Conservation (phyloP, 495 filamentous ascomycete species). For the Podospora pseudopauciseta region DNA sequence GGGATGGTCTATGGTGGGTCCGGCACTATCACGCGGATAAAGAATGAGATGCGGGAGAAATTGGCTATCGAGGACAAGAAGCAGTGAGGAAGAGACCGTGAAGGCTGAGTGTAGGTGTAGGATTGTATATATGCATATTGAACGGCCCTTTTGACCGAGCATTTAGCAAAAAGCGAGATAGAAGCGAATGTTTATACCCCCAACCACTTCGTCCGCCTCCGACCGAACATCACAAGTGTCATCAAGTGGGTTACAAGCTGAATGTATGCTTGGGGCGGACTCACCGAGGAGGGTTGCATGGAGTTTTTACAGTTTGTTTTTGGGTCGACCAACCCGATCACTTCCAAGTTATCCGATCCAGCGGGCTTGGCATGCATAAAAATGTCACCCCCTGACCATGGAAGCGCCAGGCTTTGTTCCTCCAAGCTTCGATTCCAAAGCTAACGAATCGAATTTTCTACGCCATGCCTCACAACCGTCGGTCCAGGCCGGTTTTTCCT, state of each 20-base stretch:
- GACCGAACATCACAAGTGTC: not conserved
- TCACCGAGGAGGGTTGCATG: not conserved
- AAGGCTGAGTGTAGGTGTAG: not conserved
- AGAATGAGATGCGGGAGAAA: conserved; percentile 71
- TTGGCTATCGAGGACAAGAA: conserved; percentile 20
- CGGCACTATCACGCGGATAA: conserved; percentile 81
- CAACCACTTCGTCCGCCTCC: not conserved
- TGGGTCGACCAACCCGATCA: not conserved
- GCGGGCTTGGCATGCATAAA: not conserved
- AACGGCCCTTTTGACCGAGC: not conserved
- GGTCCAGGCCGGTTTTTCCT: not conserved
- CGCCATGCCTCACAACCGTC: not conserved
- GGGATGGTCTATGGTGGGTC: conserved; percentile 78
- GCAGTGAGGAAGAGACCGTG: not conserved
- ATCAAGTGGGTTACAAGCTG: not conserved
- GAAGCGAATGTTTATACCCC: not conserved
- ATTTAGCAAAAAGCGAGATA: not conserved
- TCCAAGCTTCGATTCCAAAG: not conserved
- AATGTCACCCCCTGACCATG: not conserved
- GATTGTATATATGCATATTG: conserved; percentile 1
- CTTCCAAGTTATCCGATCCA: not conserved
- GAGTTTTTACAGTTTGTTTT: not conserved
- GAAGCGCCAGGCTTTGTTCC: not conserved
- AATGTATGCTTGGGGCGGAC: not conserved
- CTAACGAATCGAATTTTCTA: not conserved